Conservation (phyloP, 2,329 filamentous ascomycete genomes). For the Claviceps monticola region DNA sequence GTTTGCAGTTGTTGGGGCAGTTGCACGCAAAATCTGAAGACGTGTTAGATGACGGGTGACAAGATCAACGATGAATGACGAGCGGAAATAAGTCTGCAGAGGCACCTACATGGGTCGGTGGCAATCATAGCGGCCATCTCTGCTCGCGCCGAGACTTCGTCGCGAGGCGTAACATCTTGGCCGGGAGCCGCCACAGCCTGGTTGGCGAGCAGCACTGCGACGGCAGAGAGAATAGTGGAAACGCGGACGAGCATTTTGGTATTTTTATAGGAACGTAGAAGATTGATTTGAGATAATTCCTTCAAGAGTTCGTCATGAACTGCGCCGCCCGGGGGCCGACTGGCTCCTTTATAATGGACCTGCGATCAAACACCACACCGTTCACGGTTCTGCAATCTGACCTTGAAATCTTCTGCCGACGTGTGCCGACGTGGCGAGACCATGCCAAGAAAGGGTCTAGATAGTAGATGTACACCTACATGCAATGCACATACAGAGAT, state of each 20-base stretch:
- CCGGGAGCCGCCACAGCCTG: neutral
- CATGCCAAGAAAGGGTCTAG: no score
- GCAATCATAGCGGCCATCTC: neutral
- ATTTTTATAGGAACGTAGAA: neutral
- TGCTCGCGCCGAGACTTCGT: neutral
- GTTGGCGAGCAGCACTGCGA: neutral
- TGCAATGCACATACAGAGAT: no score
- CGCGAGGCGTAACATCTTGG: neutral
- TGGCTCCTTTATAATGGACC: no score
- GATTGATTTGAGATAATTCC: no score
- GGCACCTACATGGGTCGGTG: neutral
- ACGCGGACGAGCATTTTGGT: neutral
- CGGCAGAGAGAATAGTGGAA: neutral
- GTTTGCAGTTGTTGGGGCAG: neutral
- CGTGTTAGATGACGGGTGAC: no score
- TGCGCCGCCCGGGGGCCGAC: no score
- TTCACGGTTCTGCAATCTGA: no score
- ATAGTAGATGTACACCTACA: no score
- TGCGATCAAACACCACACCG: no score
- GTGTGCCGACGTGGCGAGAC: no score
- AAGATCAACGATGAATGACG: neutral
- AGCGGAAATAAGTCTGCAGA: neutral
- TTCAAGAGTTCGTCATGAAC: no score
- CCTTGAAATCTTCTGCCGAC: no score
- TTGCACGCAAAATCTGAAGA: neutral